Percentiles rank a stretch among this genome's conserved stretches.
Evolutionary conservation across 805 yeast species (phyloP).

Genomic region (Teunomyces cretensis): DNA sequence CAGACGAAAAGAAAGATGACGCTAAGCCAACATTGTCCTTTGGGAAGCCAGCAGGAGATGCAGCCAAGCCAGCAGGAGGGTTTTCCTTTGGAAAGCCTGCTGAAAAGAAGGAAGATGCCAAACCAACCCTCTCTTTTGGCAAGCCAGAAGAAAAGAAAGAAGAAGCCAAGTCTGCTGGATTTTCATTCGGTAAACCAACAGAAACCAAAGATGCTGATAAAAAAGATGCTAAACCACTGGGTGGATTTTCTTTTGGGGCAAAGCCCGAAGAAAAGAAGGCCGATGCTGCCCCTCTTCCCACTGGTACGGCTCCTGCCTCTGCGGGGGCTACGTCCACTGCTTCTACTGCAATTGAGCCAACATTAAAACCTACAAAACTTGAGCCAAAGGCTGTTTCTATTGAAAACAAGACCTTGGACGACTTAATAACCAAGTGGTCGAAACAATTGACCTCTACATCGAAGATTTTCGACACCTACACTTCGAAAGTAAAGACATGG

Average conservation of each 20-base stretch:
- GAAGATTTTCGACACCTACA: constrained; percentile 70
- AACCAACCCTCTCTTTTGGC: constrained; percentile 15
- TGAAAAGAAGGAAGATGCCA: constrained; percentile 15
- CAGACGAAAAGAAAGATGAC: constrained; percentile 22
- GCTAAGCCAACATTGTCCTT: constrained; percentile 6
- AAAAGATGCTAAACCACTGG: constrained; percentile 18
- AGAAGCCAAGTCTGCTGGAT: constrained; percentile 5
- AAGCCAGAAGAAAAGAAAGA: constrained; percentile 5
- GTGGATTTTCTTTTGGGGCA: constrained; percentile 24
- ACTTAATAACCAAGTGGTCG: constrained; percentile 91
- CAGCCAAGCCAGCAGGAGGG: not conserved
- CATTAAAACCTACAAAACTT: constrained; percentile 51
- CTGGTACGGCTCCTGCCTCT: constrained; percentile 4
- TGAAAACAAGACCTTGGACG: constrained; percentile 90
- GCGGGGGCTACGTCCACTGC: constrained; percentile 23
- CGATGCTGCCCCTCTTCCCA: constrained; percentile 3
- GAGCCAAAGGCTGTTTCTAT: constrained; percentile 72
- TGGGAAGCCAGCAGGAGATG: not conserved
- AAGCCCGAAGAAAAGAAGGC: constrained; percentile 11
- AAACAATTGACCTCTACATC: constrained; percentile 75
- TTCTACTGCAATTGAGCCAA: constrained; percentile 22
- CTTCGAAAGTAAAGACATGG: constrained; percentile 78
- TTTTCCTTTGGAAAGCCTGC: constrained; percentile 6
- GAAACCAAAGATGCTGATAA: constrained; percentile 21
- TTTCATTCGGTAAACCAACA: constrained; percentile 19